phyloP scores from a whole-genome alignment of 2,329 filamentous ascomycete genomes.

The Aspergillus sp. region DNA sequence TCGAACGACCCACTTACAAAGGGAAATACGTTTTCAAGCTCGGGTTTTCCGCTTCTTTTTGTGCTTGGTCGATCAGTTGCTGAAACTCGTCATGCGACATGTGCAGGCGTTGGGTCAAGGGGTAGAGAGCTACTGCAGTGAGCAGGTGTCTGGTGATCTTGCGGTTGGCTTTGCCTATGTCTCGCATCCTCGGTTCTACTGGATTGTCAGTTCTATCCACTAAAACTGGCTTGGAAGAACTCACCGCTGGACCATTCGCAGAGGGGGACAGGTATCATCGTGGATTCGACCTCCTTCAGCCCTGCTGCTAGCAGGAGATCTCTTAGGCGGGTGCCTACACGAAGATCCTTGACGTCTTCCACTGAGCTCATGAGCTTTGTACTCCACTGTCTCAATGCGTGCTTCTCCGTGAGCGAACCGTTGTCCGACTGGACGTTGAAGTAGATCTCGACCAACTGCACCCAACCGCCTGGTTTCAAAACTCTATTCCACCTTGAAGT shows the following conservation, averaged over 20 bases:
- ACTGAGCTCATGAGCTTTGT: constrained; percentile 63
- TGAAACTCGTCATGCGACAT: constrained; percentile 45
- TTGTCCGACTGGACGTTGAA: constrained; percentile 84
- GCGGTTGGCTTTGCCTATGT: constrained; percentile 46
- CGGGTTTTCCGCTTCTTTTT: constrained; percentile 40
- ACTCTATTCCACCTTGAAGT: constrained; percentile 28
- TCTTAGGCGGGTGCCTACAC: constrained; percentile 63
- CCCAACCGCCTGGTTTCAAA: constrained; percentile 76
- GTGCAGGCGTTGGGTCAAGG: constrained; percentile 45
- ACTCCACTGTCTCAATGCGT: constrained; percentile 69
- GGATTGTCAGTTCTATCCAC: constrained; percentile 21
- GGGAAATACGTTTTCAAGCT: constrained; percentile 49
- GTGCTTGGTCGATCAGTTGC: constrained; percentile 39
- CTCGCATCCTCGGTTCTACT: constrained; percentile 45
- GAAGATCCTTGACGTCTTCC: constrained; percentile 66
- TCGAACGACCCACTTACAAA: constrained; percentile 36
- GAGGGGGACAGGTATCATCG: constrained; percentile 67
- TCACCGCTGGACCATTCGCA: constrained; percentile 70
- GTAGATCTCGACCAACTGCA: constrained; percentile 86
- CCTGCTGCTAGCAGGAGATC: constrained; percentile 62
- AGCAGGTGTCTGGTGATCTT: constrained; percentile 42
- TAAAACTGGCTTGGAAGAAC: constrained; percentile 20
- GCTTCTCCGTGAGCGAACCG: constrained; percentile 69
- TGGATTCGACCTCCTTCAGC: constrained; percentile 67
- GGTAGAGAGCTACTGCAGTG: constrained; percentile 46